Evolutionary conservation across 2,329 filamentous ascomycete genomes (phyloP), one percentile per base, ranked within the genome.

Genomic region (Fusarium tjaetaba): DNA sequence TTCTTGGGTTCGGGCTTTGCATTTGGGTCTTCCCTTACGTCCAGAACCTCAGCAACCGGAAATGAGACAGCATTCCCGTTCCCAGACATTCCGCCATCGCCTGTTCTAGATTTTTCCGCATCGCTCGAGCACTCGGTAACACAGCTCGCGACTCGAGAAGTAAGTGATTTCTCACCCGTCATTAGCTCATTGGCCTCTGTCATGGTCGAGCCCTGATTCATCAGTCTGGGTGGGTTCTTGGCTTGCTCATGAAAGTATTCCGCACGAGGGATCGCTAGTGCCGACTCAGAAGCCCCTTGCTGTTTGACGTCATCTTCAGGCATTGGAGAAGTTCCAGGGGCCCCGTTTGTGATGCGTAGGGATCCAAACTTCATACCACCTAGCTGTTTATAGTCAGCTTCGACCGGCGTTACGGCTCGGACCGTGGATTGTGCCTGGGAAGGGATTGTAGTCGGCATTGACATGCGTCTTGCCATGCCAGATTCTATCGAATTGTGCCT

Each of bases 321-420:
- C 57, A 79, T 74, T 52, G 63, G 84, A 81, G 86, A 89, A n/a
- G 82, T 80, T 20, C 80, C 79, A 5, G 90, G 90, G 7, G 84
- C 82, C 20, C 89, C 90, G 78, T 92, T 92, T 28, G 85, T 90
- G 63, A 92, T 91, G 41, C 88, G 86, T 56, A 92, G 76, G 4
- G 89, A 89, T 5, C 90, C 90, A 60, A 90, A 86, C 77, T 90
- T 90, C 77, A 90, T 91, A 16, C 85, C 88, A 7, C 90, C 90
- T 38, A 89, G 86, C 51, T 91, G 88, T 67, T 85, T 84, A 74
- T 91, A 91, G n/a, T 88, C 86, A 34, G 83, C 79, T 30, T 91
- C 89, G 45, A 82, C 86, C 0, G 90, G 82, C 14, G 82, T 84
- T 20, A 77, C 74, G 13, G 78, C 79, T 41, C 81, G 76, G 28